Evolutionary conservation across 495 filamentous ascomycete species (phyloP).

Genomic region (Pyrenopolyporus hunteri): DNA sequence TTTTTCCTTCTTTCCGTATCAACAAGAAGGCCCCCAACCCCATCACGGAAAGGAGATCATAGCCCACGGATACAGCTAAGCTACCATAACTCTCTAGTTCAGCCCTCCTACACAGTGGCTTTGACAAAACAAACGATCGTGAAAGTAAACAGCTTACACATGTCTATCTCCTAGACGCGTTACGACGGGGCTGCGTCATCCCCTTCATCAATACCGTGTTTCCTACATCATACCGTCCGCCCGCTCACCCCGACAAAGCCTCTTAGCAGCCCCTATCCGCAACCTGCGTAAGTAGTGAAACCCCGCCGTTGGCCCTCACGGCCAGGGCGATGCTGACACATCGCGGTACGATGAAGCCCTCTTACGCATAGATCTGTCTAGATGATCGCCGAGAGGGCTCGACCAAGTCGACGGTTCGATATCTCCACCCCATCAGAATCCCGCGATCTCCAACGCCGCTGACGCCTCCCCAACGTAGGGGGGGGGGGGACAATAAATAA

Average conservation of each 20-base stretch:
- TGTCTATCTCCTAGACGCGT: not conserved
- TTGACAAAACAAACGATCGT: not conserved
- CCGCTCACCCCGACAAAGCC: not conserved
- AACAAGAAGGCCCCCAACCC: not conserved
- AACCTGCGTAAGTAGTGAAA: slow-evolving; percentile 12
- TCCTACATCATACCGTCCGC: slow-evolving; percentile 3
- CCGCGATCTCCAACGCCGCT: not conserved
- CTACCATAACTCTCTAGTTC: not conserved
- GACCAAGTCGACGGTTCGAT: not conserved
- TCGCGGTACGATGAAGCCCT: not conserved
- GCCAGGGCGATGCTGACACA: slow-evolving; percentile 20
- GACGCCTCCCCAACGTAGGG: not conserved
- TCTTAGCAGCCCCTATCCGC: not conserved
- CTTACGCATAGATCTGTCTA: not conserved
- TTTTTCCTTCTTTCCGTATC: too few species aligned
- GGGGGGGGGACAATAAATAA: not conserved
- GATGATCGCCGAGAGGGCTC: too few species aligned
- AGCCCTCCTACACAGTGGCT: not conserved
- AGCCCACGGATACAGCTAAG: not conserved
- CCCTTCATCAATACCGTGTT: not conserved
- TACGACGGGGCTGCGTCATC: slow-evolving; percentile 10
- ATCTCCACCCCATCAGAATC: not conserved
- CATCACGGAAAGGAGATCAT: not conserved
- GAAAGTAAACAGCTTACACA: not conserved
- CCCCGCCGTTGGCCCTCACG: not conserved